phyloP scores from a whole-genome alignment of 164 flowering plant genomes.

The Amborella trichopoda region DNA sequence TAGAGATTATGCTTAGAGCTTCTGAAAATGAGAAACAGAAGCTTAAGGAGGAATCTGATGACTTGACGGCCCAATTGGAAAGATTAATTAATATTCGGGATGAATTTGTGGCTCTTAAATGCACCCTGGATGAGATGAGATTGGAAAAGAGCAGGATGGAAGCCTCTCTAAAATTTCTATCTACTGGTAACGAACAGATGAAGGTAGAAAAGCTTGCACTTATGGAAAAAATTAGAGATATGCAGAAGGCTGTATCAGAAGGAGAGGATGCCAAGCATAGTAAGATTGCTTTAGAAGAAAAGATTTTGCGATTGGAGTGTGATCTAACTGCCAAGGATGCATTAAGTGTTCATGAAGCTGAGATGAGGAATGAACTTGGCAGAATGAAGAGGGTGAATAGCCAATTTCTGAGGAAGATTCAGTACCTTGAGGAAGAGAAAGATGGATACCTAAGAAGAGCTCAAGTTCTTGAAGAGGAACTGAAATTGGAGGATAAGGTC shows the following conservation, averaged over 20 bases:
- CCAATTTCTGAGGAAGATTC: slow-evolving; percentile 38
- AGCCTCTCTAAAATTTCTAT: slow-evolving; percentile 22
- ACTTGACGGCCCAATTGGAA: slow-evolving; percentile 43
- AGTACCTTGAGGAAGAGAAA: slow-evolving; percentile 49
- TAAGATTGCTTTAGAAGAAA: slow-evolving; percentile 39
- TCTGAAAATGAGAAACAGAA: slow-evolving; percentile 48
- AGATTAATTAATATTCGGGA: slow-evolving; percentile 26
- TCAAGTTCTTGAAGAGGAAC: slow-evolving; percentile 38
- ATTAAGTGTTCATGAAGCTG: slow-evolving; percentile 33
- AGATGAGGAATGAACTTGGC: slow-evolving; percentile 45
- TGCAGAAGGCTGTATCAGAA: slow-evolving; percentile 35
- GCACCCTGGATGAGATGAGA: slow-evolving; percentile 23
- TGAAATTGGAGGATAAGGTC: slow-evolving; percentile 29
- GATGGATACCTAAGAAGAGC: slow-evolving; percentile 23
- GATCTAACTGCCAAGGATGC: slow-evolving; percentile 43
- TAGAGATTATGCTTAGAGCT: slow-evolving; percentile 49
- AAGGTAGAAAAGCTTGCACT: slow-evolving; percentile 39
- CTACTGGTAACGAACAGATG: slow-evolving; percentile 34
- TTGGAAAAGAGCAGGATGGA: slow-evolving; percentile 46
- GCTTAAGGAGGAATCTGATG: slow-evolving; percentile 29
- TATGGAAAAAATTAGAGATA: slow-evolving; percentile 31
- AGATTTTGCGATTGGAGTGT: slow-evolving; percentile 42
- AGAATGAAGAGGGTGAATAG: slow-evolving; percentile 33
- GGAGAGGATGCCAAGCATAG: slow-evolving; percentile 38
- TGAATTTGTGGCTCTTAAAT: slow-evolving; percentile 35